Evolutionary conservation across 352 stramenopile species (phyloP), one percentile per base, ranked within the genome.

Genomic region (Lagenidium sp.): DNA sequence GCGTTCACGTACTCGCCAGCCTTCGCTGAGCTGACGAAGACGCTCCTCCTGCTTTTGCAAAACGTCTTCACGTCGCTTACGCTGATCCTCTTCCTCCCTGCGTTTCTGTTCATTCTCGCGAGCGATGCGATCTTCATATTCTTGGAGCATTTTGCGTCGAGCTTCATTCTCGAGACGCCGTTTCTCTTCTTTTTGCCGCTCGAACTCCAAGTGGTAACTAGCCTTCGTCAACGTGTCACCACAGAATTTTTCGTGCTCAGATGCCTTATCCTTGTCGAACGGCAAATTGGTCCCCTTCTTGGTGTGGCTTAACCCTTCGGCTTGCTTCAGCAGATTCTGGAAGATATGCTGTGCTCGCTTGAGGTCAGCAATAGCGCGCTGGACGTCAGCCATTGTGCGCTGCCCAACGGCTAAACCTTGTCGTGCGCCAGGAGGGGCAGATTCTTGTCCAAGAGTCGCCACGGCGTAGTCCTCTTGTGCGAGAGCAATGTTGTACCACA

Each of bases 381-480:
- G 75, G n/a, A 94, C 82, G 37, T 94, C 82, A 3, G 77, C 68
- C 68, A 94, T 85, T 4, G 82, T 94, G 47, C 82, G 82, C 48
- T 85, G 75, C 23, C 70, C 64, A 28, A 61, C 65, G 16, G 64
- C 49, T 34, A 44, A 65, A 26, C 64, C 67, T 26, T 54, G 47
- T 23, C 74, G 65, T 6, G 57, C 47, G 6, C 48, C 44, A 5
- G 53, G 53, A 8, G 53, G 55, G 13, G 73, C 63, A 15, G 73
- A 75, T 31, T 87, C 78, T 40, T 90, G 75, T 0, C 79, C 79
- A 15, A 94, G 65, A 0, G 82, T 91, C 18, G 75, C 71, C 20
- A 94, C 82, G 0, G 82, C 82, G 46, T 89, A 93, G 25, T 94
- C 82, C 73, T 94, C 82, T 41, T 91, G 80, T 1, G 82, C 80